Evolutionary conservation across 208 protist genomes (phyloP), one percentile per base, ranked within the genome.

Genomic region (Trypanosoma platydactyli): DNA sequence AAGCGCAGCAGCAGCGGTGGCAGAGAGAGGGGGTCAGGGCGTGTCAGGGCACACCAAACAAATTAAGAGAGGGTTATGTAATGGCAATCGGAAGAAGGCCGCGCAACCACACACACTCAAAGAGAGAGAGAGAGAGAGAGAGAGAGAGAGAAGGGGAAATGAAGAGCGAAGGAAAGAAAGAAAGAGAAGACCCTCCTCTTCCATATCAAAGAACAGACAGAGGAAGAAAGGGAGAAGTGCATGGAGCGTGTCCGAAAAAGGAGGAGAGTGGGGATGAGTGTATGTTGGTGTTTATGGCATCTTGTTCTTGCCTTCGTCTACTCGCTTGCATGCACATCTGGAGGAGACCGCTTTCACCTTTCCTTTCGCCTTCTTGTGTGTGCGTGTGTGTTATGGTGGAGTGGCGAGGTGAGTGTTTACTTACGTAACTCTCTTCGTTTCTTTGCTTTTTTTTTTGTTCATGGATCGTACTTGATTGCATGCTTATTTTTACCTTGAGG

Each of bases 91-190:
- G 15, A 5, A 15, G 45, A 49, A 49, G 45, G n/a, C n/a, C n/a
- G n/a, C n/a, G n/a, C 45, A 49, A n/a, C 2, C 13, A 49, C 20
- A 15, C 13, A 49, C 15, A 12, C 13, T 18, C 20, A 38, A 15
- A 25, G 35, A 64, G 18, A 20, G 44, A 30, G 44, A 61, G 55
- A 49, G 55, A 61, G 55, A 29, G 29, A 61, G 55, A 42, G 24
- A 61, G 29, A 49, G 27, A 42, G 27, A 7, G 44, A 20, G 22
- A 15, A 44, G 62, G 41, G 38, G 38, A 18, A 35, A 69, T 18
- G 46, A 11, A 69, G 24, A 59, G 16, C 16, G 1, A 54, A 1
- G 22, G 0, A 49, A 52, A 42, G 25, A 35, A 61, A 52, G 44
- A 41, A 59, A 46, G 33, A 60, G 42, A 40, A 41, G 48, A 59